Evolutionary conservation across 768 basidiomycete species (phyloP).

Genomic region (Lactarius sp.): DNA sequence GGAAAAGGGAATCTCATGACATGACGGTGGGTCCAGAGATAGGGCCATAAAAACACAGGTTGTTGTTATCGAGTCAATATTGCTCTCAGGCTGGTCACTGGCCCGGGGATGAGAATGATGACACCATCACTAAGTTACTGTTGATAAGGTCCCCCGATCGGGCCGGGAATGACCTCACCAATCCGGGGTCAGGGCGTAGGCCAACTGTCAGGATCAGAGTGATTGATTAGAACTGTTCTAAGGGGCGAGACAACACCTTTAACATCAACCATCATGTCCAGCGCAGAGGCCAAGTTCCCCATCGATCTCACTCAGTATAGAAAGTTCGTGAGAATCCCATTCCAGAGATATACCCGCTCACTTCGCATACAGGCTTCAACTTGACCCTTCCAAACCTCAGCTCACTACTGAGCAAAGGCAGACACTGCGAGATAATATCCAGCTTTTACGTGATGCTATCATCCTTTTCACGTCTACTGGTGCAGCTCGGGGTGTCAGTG

Average conservation of each 20-base stretch:
- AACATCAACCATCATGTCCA: slow-evolving; percentile 22
- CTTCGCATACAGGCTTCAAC: slow-evolving; percentile 46
- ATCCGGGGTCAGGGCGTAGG: neutral
- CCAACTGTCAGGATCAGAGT: neutral
- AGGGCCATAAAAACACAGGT: no score
- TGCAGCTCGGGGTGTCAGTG: slow-evolving; percentile 79
- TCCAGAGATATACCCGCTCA: neutral
- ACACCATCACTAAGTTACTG: no score
- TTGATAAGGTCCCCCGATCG: neutral
- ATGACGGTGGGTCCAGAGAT: no score
- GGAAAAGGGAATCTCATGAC: no score
- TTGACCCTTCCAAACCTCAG: slow-evolving; percentile 64
- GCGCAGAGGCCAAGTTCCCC: slow-evolving; percentile 19
- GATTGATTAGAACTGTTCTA: neutral
- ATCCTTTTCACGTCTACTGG: slow-evolving; percentile 84
- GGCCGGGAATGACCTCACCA: neutral
- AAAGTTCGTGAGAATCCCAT: slow-evolving; percentile 4
- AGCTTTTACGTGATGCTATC: slow-evolving; percentile 78
- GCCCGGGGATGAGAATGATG: no score
- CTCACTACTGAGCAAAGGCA: slow-evolving; percentile 60
- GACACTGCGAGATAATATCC: slow-evolving; percentile 62
- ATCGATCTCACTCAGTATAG: slow-evolving; percentile 24
- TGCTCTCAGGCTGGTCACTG: no score
- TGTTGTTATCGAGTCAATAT: no score
- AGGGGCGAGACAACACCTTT: neutral